Conservation (phyloP, 2,329 filamentous ascomycete genomes). For the Amesomyces nigricolor region DNA sequence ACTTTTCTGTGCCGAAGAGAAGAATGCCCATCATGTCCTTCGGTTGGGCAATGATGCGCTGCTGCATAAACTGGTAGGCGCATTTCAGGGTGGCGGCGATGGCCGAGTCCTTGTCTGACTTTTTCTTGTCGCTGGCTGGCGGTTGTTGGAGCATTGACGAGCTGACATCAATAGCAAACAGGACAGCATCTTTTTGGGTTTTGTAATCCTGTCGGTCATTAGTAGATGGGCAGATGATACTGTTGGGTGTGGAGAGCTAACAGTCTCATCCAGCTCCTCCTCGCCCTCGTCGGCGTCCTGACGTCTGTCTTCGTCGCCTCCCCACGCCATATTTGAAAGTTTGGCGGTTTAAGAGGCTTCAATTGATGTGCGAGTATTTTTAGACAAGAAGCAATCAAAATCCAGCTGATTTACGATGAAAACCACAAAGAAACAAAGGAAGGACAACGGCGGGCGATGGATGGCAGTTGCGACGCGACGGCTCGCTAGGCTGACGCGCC, state of each 20-base stretch:
- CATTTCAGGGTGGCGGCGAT: constrained; percentile 84
- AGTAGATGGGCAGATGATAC: constrained; percentile 4
- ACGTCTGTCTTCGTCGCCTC: constrained; percentile 42
- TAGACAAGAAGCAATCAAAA: neutral
- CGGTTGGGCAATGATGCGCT: constrained; percentile 94
- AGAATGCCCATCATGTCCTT: constrained; percentile 96
- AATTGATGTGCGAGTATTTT: neutral
- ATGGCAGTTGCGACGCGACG: constrained; percentile 4
- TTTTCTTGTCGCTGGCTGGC: constrained; percentile 61
- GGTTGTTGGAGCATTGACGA: constrained; percentile 74
- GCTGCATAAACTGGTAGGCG: constrained; percentile 92
- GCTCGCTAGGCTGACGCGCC: constrained; percentile 21
- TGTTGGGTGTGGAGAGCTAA: constrained; percentile 11
- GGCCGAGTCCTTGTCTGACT: constrained; percentile 75
- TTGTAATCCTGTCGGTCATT: constrained; percentile 65
- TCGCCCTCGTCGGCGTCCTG: constrained; percentile 65
- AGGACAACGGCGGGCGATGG: neutral
- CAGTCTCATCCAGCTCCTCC: constrained; percentile 44
- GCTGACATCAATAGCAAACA: constrained; percentile 92
- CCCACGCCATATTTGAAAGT: constrained; percentile 28
- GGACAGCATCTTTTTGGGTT: constrained; percentile 91
- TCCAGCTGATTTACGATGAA: neutral
- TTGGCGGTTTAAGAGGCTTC: neutral
- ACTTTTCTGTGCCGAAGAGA: constrained; percentile 82
- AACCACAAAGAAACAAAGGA: neutral